Percentiles rank a stretch among this genome's conserved stretches.
Evolutionary conservation across 2,329 filamentous ascomycete species (phyloP).

Genomic region (Neonectria ditissima): DNA sequence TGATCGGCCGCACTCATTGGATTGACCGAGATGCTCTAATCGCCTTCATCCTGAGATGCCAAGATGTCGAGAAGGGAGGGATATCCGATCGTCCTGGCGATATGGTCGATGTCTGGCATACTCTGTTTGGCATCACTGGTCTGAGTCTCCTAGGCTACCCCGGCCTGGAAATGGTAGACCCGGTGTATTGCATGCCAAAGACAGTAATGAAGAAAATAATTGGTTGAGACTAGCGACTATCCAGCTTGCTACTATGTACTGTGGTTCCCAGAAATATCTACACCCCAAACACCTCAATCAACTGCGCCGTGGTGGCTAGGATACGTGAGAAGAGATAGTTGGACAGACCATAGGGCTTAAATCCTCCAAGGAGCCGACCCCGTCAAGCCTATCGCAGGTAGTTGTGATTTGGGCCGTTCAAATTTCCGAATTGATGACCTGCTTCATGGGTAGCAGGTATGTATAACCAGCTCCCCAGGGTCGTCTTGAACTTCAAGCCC

Average conservation of each 20-base stretch:
- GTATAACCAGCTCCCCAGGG: neutral
- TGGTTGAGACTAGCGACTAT: slow-evolving; percentile 45
- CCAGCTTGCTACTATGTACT: neutral
- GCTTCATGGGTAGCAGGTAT: neutral
- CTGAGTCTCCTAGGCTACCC: slow-evolving; percentile 85
- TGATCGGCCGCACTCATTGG: slow-evolving; percentile 91
- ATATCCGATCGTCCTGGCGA: slow-evolving; percentile 91
- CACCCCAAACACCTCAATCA: slow-evolving; percentile 58
- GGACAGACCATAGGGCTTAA: slow-evolving; percentile 44
- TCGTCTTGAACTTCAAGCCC: neutral
- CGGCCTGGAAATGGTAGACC: slow-evolving; percentile 83
- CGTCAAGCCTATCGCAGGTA: slow-evolving; percentile 43
- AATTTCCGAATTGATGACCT: neutral
- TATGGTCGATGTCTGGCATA: slow-evolving; percentile 98
- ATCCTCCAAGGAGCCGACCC: slow-evolving; percentile 41
- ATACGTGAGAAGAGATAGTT: slow-evolving; percentile 70
- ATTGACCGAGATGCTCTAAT: slow-evolving; percentile 86
- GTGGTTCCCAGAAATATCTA: neutral
- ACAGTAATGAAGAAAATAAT: slow-evolving; percentile 71
- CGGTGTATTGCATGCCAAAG: slow-evolving; percentile 87
- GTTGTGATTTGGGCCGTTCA: neutral
- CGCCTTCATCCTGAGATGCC: slow-evolving; percentile 86
- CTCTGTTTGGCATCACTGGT: slow-evolving; percentile 87
- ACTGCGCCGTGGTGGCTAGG: slow-evolving; percentile 65
- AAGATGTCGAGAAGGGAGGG: slow-evolving; percentile 86